Conservation (phyloP, 2,329 filamentous ascomycete species). For the Fusarium nematophilum region DNA sequence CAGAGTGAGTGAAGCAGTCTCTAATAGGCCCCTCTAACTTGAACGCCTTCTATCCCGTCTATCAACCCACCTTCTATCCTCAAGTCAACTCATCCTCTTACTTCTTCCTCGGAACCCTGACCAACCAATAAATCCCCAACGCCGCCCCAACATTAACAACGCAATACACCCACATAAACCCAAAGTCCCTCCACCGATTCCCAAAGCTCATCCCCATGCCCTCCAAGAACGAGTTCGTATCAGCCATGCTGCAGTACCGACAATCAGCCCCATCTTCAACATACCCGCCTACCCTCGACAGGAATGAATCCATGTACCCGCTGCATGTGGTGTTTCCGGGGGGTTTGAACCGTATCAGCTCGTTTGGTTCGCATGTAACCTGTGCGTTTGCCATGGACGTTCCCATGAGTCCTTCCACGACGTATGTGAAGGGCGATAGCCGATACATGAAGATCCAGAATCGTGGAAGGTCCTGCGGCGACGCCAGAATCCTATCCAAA, state of each 20-base stretch:
- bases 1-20: too few species aligned
- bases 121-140: constrained; percentile 61
- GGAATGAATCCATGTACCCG: constrained; percentile 64
- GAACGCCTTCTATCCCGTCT: background rate
- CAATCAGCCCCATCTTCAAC: constrained; percentile 52
- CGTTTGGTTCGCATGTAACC: constrained; percentile 72
- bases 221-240: constrained; percentile 55
- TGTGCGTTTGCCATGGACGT: constrained; percentile 70
- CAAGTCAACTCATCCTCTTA: constrained; percentile 27
- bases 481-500: constrained; percentile 67
- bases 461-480: constrained; percentile 69
- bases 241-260: constrained; percentile 55
- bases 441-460: constrained; percentile 86
- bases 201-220: constrained; percentile 57
- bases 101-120: constrained; percentile 49
- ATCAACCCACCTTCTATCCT: background rate
- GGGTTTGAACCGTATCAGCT: constrained; percentile 72
- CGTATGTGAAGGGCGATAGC: constrained; percentile 79
- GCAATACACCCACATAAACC: constrained; percentile 64
- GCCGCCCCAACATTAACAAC: constrained; percentile 63
- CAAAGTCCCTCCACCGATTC: constrained; percentile 67
- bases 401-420: constrained; percentile 74
- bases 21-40: too few species aligned
- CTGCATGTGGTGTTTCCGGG: constrained; percentile 64
- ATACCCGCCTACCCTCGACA: constrained; percentile 59